phyloP scores from a whole-genome alignment of 768 basidiomycete species.

The Russula sp. region DNA sequence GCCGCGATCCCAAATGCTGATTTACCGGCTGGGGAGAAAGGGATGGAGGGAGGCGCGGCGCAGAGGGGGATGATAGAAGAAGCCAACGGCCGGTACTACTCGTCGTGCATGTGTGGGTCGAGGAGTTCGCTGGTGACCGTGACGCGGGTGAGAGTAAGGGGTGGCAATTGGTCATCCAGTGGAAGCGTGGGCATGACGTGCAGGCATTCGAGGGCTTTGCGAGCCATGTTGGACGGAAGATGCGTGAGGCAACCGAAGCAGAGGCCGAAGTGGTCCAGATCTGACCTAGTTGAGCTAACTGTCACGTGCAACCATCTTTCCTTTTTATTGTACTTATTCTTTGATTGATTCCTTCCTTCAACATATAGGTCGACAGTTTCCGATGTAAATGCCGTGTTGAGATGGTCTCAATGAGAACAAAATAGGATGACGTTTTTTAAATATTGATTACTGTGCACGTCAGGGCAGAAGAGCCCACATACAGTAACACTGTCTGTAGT shows the following conservation, averaged over 20 bases:
- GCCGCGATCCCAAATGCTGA: background rate
- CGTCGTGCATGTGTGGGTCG: conserved; percentile 35
- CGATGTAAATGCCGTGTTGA: too few species aligned
- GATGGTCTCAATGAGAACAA: too few species aligned
- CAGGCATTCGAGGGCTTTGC: conserved; percentile 63
- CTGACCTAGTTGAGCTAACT: too few species aligned
- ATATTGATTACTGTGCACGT: too few species aligned
- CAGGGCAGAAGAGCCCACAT: too few species aligned
- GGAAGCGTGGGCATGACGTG: conserved; percentile 61
- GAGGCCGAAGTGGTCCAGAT: background rate
- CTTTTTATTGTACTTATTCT: too few species aligned
- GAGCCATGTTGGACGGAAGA: conserved; percentile 59
- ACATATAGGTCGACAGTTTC: too few species aligned
- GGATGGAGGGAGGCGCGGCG: conserved; percentile 7
- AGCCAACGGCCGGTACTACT: conserved; percentile 1
- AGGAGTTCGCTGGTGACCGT: background rate
- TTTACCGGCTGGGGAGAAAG: conserved; percentile 4
- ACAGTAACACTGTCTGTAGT: too few species aligned
- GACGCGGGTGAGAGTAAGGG: background rate
- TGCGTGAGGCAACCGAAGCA: conserved; percentile 33
- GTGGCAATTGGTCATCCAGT: conserved; percentile 48
- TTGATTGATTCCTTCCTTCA: too few species aligned
- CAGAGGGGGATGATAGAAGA: background rate
- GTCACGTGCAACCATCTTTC: too few species aligned
- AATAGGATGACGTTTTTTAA: too few species aligned